Conservation (phyloP, 2,329 filamentous ascomycete species). For the Hirsutella rhossiliensis region DNA sequence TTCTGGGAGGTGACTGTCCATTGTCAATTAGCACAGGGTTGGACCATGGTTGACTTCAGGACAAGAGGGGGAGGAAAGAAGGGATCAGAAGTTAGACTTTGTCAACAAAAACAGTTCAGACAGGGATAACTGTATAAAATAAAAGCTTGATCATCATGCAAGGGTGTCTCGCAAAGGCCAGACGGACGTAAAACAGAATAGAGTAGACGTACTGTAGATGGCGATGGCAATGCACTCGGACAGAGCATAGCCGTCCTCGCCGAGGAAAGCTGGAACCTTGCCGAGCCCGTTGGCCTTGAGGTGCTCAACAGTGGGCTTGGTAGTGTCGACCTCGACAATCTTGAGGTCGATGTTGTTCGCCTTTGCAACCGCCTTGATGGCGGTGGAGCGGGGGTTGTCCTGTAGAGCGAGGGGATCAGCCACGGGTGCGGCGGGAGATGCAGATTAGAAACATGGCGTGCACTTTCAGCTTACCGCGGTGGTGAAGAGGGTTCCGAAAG, state of each 20-base stretch:
- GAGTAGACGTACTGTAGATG: conserved; percentile 74
- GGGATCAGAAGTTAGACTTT: conserved; percentile 70
- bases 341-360: conserved; percentile 92
- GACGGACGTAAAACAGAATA: not conserved
- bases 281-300: conserved; percentile 74
- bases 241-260: conserved; percentile 81
- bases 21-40: conserved; percentile 13
- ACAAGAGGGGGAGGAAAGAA: conserved; percentile 6
- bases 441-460: not conserved
- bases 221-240: conserved; percentile 89
- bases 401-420: conserved; percentile 23
- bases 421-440: not conserved
- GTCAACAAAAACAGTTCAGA: conserved; percentile 90
- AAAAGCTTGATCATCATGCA: conserved; percentile 60
- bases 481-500: conserved; percentile 97
- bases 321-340: conserved; percentile 58
- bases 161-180: not conserved
- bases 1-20: conserved; percentile 89
- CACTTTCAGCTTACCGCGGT: conserved; percentile 47
- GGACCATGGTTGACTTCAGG: not conserved
- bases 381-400: conserved; percentile 82
- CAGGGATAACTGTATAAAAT: conserved; percentile 93
- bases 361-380: conserved; percentile 89
- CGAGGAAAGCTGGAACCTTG: conserved; percentile 88
- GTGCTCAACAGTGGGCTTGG: conserved; percentile 63